Evolutionary conservation across 75 land plant species (phyloP).

Genomic region (Chamaecyparis obtusa): DNA sequence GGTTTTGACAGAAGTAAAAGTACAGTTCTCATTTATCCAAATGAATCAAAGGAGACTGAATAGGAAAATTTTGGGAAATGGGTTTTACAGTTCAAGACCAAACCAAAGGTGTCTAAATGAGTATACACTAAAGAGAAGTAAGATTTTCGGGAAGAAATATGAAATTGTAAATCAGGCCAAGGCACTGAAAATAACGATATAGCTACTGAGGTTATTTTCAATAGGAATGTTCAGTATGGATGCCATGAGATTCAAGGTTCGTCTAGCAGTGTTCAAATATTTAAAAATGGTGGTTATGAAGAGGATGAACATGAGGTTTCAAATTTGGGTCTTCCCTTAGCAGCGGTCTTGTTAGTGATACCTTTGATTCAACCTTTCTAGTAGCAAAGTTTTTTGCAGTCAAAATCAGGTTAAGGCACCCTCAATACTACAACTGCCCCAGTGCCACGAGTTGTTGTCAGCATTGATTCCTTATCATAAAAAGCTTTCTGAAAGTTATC

Average conservation of each 20-base stretch:
- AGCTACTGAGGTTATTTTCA: background rate
- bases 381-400: slow-evolving; percentile 92
- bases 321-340: slow-evolving; percentile 77
- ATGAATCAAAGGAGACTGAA: background rate
- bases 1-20: background rate
- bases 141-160: background rate
- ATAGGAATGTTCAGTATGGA: background rate
- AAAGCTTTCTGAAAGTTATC: too few species aligned
- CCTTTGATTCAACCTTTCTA: slow-evolving; percentile 90
- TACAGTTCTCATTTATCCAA: background rate
- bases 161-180: background rate
- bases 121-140: background rate
- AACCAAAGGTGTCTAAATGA: background rate
- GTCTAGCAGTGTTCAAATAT: background rate
- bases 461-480: too few species aligned
- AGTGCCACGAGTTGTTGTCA: too few species aligned
- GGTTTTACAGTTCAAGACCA: background rate
- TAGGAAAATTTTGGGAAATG: background rate
- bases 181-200: background rate
- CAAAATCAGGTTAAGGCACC: too few species aligned
- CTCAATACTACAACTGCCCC: too few species aligned
- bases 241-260: background rate
- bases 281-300: slow-evolving; percentile 29
- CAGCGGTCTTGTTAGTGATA: slow-evolving; percentile 74
- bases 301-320: slow-evolving; percentile 52